phyloP scores from a whole-genome alignment of 805 yeast species.

The Cyberlindnera xylosilytica region DNA sequence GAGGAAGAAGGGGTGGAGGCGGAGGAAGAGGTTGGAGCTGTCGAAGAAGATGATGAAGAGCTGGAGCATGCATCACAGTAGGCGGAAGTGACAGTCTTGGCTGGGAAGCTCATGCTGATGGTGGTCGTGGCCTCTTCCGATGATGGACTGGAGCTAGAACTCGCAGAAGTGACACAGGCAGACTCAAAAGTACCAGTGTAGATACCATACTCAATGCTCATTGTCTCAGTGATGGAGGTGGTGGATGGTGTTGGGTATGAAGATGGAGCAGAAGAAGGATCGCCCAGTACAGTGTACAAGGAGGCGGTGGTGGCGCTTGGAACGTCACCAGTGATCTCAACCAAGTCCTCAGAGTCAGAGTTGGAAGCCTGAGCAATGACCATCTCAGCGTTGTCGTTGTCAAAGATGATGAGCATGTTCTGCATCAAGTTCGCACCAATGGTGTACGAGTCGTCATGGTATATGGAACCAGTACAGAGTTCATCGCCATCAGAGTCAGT shows the following conservation, averaged over 20 bases:
- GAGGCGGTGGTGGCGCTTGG: slow-evolving; percentile 20
- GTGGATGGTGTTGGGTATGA: slow-evolving; percentile 8
- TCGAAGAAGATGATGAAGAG: slow-evolving; percentile 1
- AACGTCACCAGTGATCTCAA: slow-evolving; percentile 16
- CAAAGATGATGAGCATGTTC: slow-evolving; percentile 18
- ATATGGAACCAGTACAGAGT: slow-evolving; percentile 15
- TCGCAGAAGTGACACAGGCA: slow-evolving; percentile 1
- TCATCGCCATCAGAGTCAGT: slow-evolving; percentile 16
- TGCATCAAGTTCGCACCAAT: slow-evolving; percentile 18
- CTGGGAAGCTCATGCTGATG: neutral
- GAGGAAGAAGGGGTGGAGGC: neutral
- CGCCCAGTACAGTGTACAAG: neutral
- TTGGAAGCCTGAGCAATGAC: slow-evolving; percentile 16
- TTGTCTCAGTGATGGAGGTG: slow-evolving; percentile 3
- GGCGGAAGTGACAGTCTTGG: neutral
- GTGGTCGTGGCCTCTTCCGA: neutral
- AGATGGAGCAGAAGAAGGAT: neutral
- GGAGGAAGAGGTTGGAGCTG: neutral
- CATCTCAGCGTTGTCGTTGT: slow-evolving; percentile 17
- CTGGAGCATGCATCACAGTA: neutral
- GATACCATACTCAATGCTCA: neutral
- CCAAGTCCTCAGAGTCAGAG: slow-evolving; percentile 6
- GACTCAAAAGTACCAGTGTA: slow-evolving; percentile 7
- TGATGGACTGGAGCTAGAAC: neutral
- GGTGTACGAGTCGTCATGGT: neutral